Evolutionary conservation across 805 yeast genomes (phyloP).

Genomic region (Starmerella potacharoeniae): DNA sequence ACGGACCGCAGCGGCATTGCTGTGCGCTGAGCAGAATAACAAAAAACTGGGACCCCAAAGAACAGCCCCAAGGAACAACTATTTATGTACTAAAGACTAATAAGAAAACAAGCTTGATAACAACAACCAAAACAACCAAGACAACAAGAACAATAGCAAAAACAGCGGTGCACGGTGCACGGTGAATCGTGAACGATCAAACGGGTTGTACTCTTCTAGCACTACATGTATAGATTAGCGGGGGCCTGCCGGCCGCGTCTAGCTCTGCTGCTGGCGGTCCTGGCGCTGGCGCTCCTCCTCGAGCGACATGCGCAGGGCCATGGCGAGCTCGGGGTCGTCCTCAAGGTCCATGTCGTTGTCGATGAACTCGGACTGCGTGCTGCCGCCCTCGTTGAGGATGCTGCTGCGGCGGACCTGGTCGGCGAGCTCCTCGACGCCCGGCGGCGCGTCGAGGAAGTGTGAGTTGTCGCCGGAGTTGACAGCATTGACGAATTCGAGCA

Average conservation of each 20-base stretch:
- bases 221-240: too few relatives aligned
- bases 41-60: background rate
- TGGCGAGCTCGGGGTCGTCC: constrained; percentile 93
- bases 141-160: background rate
- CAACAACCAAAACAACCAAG: background rate
- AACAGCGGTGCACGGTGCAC: too few relatives aligned
- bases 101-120: background rate
- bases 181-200: too few relatives aligned
- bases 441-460: constrained; percentile 76
- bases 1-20: constrained; percentile 72
- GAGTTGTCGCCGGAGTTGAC: constrained; percentile 53
- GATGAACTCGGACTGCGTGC: constrained; percentile 36
- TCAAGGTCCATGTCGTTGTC: constrained; percentile 54
- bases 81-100: background rate
- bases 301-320: constrained; percentile 85
- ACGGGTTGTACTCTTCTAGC: too few relatives aligned
- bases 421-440: constrained; percentile 73
- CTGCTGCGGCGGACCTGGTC: constrained; percentile 72
- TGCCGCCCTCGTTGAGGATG: constrained; percentile 39
- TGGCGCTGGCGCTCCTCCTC: constrained; percentile 83
- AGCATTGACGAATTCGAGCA: constrained; percentile 64
- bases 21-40: constrained; percentile 15
- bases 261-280: constrained; percentile 7
- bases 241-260: background rate
- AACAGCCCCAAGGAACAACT: background rate